Evolutionary conservation across 129 eudicot genomes (phyloP).

Genomic region (Lactuca sativa): DNA sequence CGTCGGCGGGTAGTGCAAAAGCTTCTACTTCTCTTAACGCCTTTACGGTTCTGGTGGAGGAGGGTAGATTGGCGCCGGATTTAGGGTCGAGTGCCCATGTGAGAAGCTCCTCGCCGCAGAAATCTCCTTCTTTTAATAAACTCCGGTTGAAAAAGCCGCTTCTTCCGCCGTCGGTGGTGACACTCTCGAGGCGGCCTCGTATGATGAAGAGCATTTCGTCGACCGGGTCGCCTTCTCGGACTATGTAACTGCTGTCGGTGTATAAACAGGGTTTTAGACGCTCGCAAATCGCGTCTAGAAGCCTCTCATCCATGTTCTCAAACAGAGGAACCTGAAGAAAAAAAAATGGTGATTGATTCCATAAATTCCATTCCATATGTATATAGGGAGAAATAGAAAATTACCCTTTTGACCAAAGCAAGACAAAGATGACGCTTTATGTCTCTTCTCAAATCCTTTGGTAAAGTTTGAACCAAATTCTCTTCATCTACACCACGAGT

Average conservation of each 20-base stretch:
- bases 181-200: conserved; percentile 93
- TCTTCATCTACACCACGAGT: conserved; percentile 99
- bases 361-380: too few relatives aligned
- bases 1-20: conserved; percentile 86
- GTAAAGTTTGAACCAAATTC: conserved; percentile 73
- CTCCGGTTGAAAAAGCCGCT: conserved; percentile 91
- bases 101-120: conserved; percentile 97
- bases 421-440: conserved; percentile 98
- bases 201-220: conserved; percentile 97
- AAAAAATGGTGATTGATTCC: too few relatives aligned
- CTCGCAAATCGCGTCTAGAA: conserved; percentile 93
- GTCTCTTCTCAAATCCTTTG: conserved; percentile 96
- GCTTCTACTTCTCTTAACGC: conserved; percentile 91
- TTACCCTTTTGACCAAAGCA: conserved; percentile 93
- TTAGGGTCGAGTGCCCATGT: conserved; percentile 95
- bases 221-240: conserved; percentile 96
- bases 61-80: conserved; percentile 78
- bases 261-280: conserved; percentile 87
- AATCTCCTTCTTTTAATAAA: conserved; percentile 82
- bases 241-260: conserved; percentile 76
- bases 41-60: conserved; percentile 87
- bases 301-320: conserved; percentile 90
- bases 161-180: conserved; percentile 89
- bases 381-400: background rate
- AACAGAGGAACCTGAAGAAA: conserved; percentile 79